A percentile compares a stretch with the other conserved stretches of the same genome.
phyloP scores from a whole-genome alignment of 2,329 filamentous ascomycete species.

The Talaromyces sp. region DNA sequence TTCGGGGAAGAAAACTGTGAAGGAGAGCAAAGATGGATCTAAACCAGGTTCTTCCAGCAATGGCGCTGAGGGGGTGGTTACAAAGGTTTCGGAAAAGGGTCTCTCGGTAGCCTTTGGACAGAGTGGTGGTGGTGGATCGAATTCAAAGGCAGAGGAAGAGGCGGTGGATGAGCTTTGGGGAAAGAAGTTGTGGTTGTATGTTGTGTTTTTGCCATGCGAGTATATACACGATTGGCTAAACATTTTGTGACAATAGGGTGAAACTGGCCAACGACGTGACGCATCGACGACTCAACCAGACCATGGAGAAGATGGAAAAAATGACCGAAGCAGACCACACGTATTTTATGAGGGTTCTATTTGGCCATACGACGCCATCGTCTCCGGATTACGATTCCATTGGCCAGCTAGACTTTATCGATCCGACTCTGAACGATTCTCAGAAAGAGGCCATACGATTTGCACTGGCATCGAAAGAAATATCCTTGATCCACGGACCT shows the following conservation, averaged over 20 bases:
- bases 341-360: slow-evolving; percentile 55
- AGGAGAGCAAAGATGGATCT: slow-evolving; percentile 26
- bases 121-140: slow-evolving; percentile 27
- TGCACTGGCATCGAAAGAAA: slow-evolving; percentile 72
- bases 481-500: slow-evolving; percentile 89
- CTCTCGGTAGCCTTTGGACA: slow-evolving; percentile 43
- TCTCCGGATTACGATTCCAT: slow-evolving; percentile 43
- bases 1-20: slow-evolving; percentile 21
- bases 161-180: slow-evolving; percentile 47
- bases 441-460: slow-evolving; percentile 68
- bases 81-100: slow-evolving; percentile 36
- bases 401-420: slow-evolving; percentile 48
- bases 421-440: slow-evolving; percentile 55
- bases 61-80: slow-evolving; percentile 44
- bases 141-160: slow-evolving; percentile 37
- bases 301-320: slow-evolving; percentile 56
- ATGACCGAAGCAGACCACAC: slow-evolving; percentile 53
- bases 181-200: slow-evolving; percentile 60
- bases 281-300: slow-evolving; percentile 61
- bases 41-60: slow-evolving; percentile 21
- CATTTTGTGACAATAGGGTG: slow-evolving; percentile 40
- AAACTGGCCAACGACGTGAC: slow-evolving; percentile 64
- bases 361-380: slow-evolving; percentile 54
- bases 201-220: slow-evolving; percentile 16
- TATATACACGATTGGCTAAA: slow-evolving; percentile 9